phyloP scores from a whole-genome alignment of 2,329 filamentous ascomycete species.

The Xylaria sp. region DNA sequence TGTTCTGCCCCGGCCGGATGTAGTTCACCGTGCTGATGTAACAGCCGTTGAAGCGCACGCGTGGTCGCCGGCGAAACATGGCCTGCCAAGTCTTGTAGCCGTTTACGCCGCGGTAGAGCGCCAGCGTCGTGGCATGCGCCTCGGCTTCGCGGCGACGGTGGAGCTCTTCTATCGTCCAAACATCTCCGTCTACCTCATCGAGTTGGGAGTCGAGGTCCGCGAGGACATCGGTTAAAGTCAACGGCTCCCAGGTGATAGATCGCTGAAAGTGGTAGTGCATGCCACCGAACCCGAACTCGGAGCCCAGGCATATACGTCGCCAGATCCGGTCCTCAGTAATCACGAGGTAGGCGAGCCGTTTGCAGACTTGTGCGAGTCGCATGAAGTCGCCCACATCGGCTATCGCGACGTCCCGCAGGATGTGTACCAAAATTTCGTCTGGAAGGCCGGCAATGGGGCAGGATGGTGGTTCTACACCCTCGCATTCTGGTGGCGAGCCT shows the following conservation, averaged over 20 bases:
- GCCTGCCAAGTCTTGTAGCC: constrained; percentile 67
- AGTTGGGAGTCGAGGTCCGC: constrained; percentile 30
- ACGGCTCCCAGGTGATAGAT: constrained; percentile 66
- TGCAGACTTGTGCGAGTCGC: constrained; percentile 84
- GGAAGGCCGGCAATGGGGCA: constrained; percentile 83
- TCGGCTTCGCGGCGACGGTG: constrained; percentile 50
- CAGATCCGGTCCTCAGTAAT: constrained; percentile 87
- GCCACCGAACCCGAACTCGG: constrained; percentile 79
- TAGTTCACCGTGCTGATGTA: constrained; percentile 99
- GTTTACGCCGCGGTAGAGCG: constrained; percentile 54
- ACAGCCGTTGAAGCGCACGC: constrained; percentile 92
- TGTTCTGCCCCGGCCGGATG: constrained; percentile 80
- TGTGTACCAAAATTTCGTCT: constrained; percentile 84
- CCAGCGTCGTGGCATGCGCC: constrained; percentile 52
- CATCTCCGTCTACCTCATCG: constrained; percentile 45
- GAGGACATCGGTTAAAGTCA: constrained; percentile 45
- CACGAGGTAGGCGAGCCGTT: constrained; percentile 85
- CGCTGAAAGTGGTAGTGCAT: constrained; percentile 86
- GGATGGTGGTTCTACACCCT: constrained; percentile 77
- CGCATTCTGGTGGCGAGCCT: constrained; percentile 73
- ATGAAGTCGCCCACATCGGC: constrained; percentile 81
- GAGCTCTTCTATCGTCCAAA: constrained; percentile 54
- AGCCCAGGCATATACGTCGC: constrained; percentile 77
- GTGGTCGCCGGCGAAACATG: constrained; percentile 85
- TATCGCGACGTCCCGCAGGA: constrained; percentile 77